Percentiles rank a stretch among this genome's conserved stretches.
Evolutionary conservation across 2,329 filamentous ascomycete species (phyloP).

Genomic region (Neofusicoccum ribis): DNA sequence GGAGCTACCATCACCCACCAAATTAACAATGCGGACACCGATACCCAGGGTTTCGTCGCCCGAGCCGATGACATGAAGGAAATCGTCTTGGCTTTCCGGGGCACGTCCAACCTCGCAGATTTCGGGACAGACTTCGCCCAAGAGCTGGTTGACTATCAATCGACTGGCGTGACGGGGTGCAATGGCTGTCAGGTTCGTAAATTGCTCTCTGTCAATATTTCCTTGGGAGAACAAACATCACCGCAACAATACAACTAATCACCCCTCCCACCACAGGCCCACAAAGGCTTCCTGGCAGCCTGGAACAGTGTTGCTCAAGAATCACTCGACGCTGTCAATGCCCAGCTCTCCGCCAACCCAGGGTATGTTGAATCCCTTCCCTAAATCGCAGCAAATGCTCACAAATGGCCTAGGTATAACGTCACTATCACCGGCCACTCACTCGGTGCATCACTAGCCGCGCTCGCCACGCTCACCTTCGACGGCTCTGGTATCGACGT

Average conservation of each 20-base stretch:
- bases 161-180: background rate
- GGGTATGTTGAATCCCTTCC: too few relatives aligned
- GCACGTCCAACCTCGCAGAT: conserved; percentile 7
- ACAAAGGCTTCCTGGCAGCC: conserved; percentile 13
- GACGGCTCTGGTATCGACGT: background rate
- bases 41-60: conserved; percentile 12
- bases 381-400: too few relatives aligned
- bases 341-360: background rate
- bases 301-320: conserved; percentile 8
- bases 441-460: conserved; percentile 5
- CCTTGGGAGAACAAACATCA: background rate
- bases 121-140: conserved; percentile 10
- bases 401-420: background rate
- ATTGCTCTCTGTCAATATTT: too few relatives aligned
- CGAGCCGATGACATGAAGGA: background rate
- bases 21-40: background rate
- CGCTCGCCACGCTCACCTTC: conserved; percentile 5
- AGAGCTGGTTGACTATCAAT: background rate
- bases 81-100: conserved; percentile 7
- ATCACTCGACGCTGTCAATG: background rate
- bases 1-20: conserved; percentile 1
- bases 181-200: background rate
- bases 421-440: conserved; percentile 15
- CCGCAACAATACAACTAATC: background rate
- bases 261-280: background rate